Evolutionary conservation across 495 filamentous ascomycete species (phyloP), one percentile per base, ranked within the genome.

Genomic region (Cudoniella acicularis): DNA sequence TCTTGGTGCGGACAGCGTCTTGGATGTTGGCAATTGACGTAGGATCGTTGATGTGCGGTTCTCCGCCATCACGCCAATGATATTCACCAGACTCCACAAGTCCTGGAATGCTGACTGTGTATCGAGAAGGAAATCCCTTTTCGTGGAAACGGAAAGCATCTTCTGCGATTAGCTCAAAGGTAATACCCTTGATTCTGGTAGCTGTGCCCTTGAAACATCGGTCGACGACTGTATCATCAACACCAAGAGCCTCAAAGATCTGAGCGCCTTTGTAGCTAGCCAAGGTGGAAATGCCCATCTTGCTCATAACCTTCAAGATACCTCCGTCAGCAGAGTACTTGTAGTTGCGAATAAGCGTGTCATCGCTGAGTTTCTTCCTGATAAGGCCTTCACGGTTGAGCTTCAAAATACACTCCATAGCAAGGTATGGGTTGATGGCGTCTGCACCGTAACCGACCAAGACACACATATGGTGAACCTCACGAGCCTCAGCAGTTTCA

Each of bases 281-380:
- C 46, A 99, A 78, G 47, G 94, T 99, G 10, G 94, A 99, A 65
- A 99, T 99, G 75, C 94, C 94, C 94, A 99, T 99, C 80, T 99
- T 99, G 75, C 91, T 96, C 94, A 99, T 99, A 69, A 99, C 94
- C 78, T 99, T 99, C 57, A 99, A 80, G 60, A 99, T 96, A 73
- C 94, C 94, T 65, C 94, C 94, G 66, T 98, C 95, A 67, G 91
- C 95, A 48, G 94, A 99, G 67, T 94, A 89, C 78, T 95, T 96
- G 80, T 98, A 99, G 75, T 99, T 99, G 59, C 88, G 85, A 60
- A 99, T 90, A 52, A 98, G 85, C 60, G 85, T 80, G 48, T 96
- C 90, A 59, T 95, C 86, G 21, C 83, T 79, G 20, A 98, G 77
- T 67, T 92, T 86, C 79, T 95, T 95, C 67, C 92, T 87, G 71